These are phyloP conservation scores for Clavulina sp. DNA, from an alignment of 768 basidiomycete genomes.

Conservation along the genomic window DNA sequence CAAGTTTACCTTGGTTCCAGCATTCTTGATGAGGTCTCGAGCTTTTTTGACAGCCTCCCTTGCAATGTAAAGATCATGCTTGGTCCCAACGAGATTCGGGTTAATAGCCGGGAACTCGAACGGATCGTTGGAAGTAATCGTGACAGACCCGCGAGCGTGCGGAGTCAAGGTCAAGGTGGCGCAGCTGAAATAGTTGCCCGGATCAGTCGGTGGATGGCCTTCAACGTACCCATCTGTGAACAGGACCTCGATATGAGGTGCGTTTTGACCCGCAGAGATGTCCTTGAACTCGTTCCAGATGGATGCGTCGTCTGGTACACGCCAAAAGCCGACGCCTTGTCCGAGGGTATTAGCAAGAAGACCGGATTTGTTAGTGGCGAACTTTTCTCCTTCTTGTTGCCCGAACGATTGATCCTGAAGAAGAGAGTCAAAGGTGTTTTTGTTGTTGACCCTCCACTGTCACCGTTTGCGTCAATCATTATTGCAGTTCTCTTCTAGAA, in stretches of 20 bases:
- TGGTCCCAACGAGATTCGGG: background rate
- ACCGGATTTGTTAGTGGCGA: background rate
- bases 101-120: constrained; percentile 2
- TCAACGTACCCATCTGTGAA: background rate
- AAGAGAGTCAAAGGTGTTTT: background rate
- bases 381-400: background rate
- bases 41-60: background rate
- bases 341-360: background rate
- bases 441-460: background rate
- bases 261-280: background rate
- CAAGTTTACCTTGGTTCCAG: no score
- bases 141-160: background rate
- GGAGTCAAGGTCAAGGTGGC: background rate
- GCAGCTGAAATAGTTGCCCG: background rate
- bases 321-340: background rate
- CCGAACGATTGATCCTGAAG: background rate
- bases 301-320: background rate
- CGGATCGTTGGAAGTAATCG: background rate
- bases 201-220: background rate
- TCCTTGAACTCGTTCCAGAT: background rate
- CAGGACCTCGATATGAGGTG: background rate
- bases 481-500: background rate
- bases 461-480: no score
- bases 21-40: background rate
- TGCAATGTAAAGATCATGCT: background rate